A percentile compares a stretch with the other conserved stretches of the same genome.
Conservation (phyloP, 768 basidiomycete species). For the Mrakia blollopis region DNA sequence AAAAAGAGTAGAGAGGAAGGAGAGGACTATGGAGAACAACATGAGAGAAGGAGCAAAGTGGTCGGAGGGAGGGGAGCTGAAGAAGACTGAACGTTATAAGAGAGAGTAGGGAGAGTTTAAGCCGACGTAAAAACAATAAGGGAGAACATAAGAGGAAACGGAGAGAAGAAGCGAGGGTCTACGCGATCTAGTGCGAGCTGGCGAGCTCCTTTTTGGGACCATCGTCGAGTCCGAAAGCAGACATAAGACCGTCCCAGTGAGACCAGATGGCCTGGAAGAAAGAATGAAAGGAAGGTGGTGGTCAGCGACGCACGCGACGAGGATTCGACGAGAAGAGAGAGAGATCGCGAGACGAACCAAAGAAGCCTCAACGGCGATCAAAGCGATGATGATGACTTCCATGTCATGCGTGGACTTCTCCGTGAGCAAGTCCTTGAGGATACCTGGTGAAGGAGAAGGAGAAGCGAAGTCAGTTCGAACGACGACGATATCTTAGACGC, state of each 20-base stretch:
- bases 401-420: slow-evolving; percentile 11
- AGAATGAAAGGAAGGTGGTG: not conserved
- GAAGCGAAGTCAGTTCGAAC: not conserved
- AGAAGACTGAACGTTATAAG: too few species aligned
- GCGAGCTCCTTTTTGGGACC: not conserved
- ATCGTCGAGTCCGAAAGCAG: not conserved
- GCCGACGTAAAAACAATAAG: too few species aligned
- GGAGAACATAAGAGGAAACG: too few species aligned
- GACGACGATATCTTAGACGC: not conserved
- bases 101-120: not conserved
- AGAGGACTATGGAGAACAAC: too few species aligned
- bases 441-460: not conserved
- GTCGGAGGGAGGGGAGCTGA: too few species aligned
- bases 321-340: not conserved
- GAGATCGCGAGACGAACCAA: not conserved
- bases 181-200: not conserved
- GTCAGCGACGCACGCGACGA: not conserved
- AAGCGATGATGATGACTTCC: slow-evolving; percentile 25
- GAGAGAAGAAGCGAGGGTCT: not conserved
- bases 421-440: slow-evolving; percentile 21
- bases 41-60: too few species aligned
- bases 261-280: slow-evolving; percentile 8
- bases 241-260: slow-evolving; percentile 12
- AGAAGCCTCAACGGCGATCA: slow-evolving; percentile 11
- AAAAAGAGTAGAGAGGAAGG: too few species aligned